phyloP scores from a whole-genome alignment of 106 monocot species.

The Xerophyta viscosa region DNA sequence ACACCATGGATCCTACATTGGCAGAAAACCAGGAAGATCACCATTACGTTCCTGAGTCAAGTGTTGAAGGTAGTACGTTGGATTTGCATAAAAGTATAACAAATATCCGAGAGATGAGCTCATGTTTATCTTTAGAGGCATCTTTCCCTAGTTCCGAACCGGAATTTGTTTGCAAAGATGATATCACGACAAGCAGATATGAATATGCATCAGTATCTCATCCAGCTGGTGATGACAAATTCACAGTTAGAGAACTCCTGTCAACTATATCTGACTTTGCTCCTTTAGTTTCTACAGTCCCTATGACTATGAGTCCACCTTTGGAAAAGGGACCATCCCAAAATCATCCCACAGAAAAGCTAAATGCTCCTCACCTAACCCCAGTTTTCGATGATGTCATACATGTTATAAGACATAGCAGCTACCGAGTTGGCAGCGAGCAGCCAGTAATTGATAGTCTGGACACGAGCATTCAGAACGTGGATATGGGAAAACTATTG shows the following conservation, averaged over 20 bases:
- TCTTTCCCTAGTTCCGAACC: constrained; percentile 48
- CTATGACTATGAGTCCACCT: constrained; percentile 21
- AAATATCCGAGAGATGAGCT: constrained; percentile 33
- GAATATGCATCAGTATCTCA: constrained; percentile 10
- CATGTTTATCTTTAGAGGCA: constrained; percentile 38
- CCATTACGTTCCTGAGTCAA: constrained; percentile 2
- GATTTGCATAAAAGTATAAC: constrained; percentile 39
- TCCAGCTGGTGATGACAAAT: constrained; percentile 35
- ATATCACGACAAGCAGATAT: constrained; percentile 11
- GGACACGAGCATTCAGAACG: constrained; percentile 39
- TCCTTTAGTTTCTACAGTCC: constrained; percentile 16
- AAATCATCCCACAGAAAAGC: constrained; percentile 28
- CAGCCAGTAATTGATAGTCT: constrained; percentile 37
- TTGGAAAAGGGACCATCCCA: constrained; percentile 19
- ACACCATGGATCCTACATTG: no score
- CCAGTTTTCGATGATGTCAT: constrained; percentile 77
- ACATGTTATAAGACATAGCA: constrained; percentile 91
- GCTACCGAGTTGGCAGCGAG: constrained; percentile 73
- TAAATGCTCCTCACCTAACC: constrained; percentile 26
- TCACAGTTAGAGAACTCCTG: constrained; percentile 48
- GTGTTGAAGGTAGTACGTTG: constrained; percentile 12
- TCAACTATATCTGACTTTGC: constrained; percentile 36
- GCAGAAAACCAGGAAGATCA: constrained; percentile 21
- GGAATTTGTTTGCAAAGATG: constrained; percentile 61
- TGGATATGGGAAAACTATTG: constrained; percentile 41